Evolutionary conservation across 1,284 basidiomycete genomes (phyloP), one percentile per base, ranked within the genome.

Genomic region (Irpex lacteus): DNA sequence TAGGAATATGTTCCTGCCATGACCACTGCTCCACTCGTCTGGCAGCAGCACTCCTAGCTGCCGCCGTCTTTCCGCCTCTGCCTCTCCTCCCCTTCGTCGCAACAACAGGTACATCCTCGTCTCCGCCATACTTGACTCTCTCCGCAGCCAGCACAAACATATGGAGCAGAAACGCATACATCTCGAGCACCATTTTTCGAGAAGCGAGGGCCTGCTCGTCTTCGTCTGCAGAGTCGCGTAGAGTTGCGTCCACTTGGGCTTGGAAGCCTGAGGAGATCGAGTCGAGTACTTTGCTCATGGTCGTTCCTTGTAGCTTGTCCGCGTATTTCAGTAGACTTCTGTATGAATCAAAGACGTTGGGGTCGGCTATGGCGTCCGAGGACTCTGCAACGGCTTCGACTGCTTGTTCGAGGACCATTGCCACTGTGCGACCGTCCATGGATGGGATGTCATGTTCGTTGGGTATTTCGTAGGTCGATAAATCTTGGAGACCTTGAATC

Each of bases 111-210:
- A 79, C 78, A 5, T 71, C 86, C 9, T 83, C 84, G 5, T 82
- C 82, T 2, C 81, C 83, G 4, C 81, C 77, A 3, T 79, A 78
- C 61, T 88, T 89, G 62, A 89, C 85, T 67, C 89, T 90, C 75
- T 96, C 94, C 0, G 88, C 90, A 0, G 86, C 87, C 15, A 78
- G 77, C 19, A 93, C 89, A 72, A 95, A 95, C 94, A 94, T 97
- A 68, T 89, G 82, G 6, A 97, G 76, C 19, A 97, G 79, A 73
- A 97, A 98, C 3, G 90, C 91, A 75, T 94, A 97, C 81, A 91
- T 89, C 75, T 98, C 96, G 59, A 98, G 80, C 0, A 93, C 86
- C 0, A 75, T 72, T 72, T 90, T 90, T 77, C 95, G 94, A 0
- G 82, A 75, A 68, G 86, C 79, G 65, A 90, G 87, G 0, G 84